These are phyloP conservation scores for Alternaria conjuncta DNA, from an alignment of 2,329 filamentous ascomycete genomes.

Conservation along the genomic window DNA sequence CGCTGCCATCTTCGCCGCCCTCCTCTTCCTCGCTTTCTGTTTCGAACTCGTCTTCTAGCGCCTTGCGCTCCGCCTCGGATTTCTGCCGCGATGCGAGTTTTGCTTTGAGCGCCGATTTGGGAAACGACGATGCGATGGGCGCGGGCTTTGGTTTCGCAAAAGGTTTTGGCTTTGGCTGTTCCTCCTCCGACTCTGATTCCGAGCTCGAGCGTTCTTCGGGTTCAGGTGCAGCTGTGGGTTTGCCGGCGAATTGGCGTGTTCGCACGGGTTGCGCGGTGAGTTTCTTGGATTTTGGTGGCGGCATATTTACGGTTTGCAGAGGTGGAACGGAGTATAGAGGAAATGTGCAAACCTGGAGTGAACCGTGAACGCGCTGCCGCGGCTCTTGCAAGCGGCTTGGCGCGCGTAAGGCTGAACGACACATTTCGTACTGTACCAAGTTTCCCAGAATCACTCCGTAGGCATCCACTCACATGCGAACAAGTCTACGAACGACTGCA, in stretches of 20 bases:
- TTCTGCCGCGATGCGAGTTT: slow-evolving; percentile 51
- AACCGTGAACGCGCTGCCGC: slow-evolving; percentile 6
- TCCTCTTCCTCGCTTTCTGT: slow-evolving; percentile 56
- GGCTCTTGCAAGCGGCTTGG: slow-evolving; percentile 16
- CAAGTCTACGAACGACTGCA: not conserved
- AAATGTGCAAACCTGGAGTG: not conserved
- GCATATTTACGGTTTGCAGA: slow-evolving; percentile 48
- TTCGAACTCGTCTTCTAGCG: slow-evolving; percentile 64
- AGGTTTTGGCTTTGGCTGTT: slow-evolving; percentile 54
- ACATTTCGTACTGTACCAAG: not conserved
- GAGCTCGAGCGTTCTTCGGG: slow-evolving; percentile 49
- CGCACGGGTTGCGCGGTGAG: slow-evolving; percentile 92
- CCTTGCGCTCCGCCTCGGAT: slow-evolving; percentile 37
- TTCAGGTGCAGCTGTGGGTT: slow-evolving; percentile 60
- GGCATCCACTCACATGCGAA: not conserved
- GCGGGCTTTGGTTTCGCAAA: slow-evolving; percentile 47
- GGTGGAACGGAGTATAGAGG: not conserved
- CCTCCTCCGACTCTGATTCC: slow-evolving; percentile 58
- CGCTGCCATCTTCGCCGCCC: slow-evolving; percentile 33
- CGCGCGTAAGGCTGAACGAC: slow-evolving; percentile 2
- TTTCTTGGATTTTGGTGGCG: slow-evolving; percentile 67
- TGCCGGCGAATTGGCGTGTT: slow-evolving; percentile 85
- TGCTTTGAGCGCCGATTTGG: slow-evolving; percentile 51
- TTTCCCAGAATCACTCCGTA: not conserved
- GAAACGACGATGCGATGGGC: slow-evolving; percentile 55